Conservation (phyloP, 2,329 filamentous ascomycete species). For the Fusarium lyarnte region DNA sequence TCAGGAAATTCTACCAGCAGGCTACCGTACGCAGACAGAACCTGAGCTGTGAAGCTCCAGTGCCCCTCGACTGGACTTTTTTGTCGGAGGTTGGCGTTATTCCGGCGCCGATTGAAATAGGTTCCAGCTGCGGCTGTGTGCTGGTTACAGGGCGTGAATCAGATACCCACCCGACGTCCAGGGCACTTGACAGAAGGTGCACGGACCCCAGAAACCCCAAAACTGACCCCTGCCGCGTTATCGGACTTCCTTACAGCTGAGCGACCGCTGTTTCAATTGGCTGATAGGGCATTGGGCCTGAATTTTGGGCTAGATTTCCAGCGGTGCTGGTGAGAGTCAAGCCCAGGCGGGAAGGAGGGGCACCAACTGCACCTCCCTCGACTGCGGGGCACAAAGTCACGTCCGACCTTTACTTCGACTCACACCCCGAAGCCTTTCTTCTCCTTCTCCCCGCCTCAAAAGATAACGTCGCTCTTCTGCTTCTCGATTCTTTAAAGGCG, state of each 20-base stretch:
- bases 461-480: constrained; percentile 26
- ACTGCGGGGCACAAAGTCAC: constrained; percentile 44
- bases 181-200: constrained; percentile 34
- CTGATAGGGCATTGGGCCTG: constrained; percentile 37
- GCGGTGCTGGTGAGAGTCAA: constrained; percentile 31
- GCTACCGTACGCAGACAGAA: constrained; percentile 38
- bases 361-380: constrained; percentile 15
- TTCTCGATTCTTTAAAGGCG: constrained; percentile 27
- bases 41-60: constrained; percentile 46
- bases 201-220: constrained; percentile 37
- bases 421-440: constrained; percentile 36
- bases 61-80: constrained; percentile 43
- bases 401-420: constrained; percentile 42
- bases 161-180: constrained; percentile 11
- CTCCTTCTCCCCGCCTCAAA: constrained; percentile 19
- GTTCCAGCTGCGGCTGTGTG: not conserved
- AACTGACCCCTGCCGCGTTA: constrained; percentile 27
- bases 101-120: constrained; percentile 37
- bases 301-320: constrained; percentile 37
- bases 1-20: constrained; percentile 46
- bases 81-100: constrained; percentile 42
- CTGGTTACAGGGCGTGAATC: not conserved
- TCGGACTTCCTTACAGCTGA: constrained; percentile 26
- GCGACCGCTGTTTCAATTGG: constrained; percentile 32
- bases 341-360: not conserved